Conservation (phyloP, 2,329 filamentous ascomycete genomes). For the Fusarium sp. region DNA sequence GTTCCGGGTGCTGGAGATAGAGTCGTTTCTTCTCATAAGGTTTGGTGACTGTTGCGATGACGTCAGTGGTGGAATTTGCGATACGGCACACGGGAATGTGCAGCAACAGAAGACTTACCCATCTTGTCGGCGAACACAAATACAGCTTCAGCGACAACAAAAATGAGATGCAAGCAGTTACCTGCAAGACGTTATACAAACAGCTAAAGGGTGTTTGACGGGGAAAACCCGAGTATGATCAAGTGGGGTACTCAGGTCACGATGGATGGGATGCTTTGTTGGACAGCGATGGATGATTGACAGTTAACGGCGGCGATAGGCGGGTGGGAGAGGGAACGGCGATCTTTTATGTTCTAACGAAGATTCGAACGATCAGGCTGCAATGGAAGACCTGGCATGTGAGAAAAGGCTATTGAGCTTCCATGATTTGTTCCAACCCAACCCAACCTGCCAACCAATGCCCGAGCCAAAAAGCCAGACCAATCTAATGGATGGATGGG, state of each 20-base stretch:
- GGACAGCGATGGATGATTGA: not conserved
- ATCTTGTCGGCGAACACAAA: slow-evolving; percentile 14
- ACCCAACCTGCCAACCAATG: slow-evolving; percentile 1
- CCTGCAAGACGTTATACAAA: slow-evolving; percentile 8
- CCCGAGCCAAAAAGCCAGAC: slow-evolving; percentile 21
- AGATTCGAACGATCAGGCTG: slow-evolving; percentile 7
- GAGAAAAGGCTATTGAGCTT: slow-evolving; percentile 17
- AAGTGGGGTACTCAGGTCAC: slow-evolving; percentile 22
- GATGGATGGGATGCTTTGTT: slow-evolving; percentile 7
- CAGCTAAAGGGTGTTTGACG: slow-evolving; percentile 4
- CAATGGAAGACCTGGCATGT: not conserved
- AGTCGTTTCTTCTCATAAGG: slow-evolving; percentile 52
- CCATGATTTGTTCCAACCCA: slow-evolving; percentile 23
- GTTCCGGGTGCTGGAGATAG: slow-evolving; percentile 52
- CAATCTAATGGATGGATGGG: slow-evolving; percentile 3
- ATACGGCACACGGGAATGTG: slow-evolving; percentile 11
- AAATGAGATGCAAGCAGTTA: slow-evolving; percentile 21
- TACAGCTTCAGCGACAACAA: not conserved
- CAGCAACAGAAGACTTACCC: slow-evolving; percentile 34
- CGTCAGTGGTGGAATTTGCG: slow-evolving; percentile 33
- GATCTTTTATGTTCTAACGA: slow-evolving; percentile 35
- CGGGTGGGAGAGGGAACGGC: slow-evolving; percentile 7
- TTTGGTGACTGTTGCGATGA: slow-evolving; percentile 38
- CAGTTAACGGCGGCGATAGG: slow-evolving; percentile 15
- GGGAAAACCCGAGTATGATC: slow-evolving; percentile 15